Evolutionary conservation across 2,329 filamentous ascomycete species (phyloP).

Genomic region (Xylaria polymorpha): DNA sequence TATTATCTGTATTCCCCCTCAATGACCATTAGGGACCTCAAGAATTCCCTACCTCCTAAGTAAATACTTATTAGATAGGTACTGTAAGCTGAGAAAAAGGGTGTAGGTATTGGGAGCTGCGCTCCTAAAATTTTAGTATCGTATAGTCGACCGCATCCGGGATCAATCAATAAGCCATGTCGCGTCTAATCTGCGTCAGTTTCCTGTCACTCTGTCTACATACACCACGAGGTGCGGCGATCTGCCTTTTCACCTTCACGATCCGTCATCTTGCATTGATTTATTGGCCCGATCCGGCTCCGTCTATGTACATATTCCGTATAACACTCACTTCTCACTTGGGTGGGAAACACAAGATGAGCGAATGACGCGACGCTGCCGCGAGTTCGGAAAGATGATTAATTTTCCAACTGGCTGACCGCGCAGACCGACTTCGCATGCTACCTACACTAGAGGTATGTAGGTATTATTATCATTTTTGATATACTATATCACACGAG

Average conservation of each 20-base stretch:
- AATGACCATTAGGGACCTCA: background rate
- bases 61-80: too few species aligned
- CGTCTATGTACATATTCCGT: conserved; percentile 12
- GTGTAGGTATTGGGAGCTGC: background rate
- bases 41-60: background rate
- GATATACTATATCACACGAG: background rate
- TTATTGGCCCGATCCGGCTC: conserved; percentile 30
- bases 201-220: conserved; percentile 7
- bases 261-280: conserved; percentile 47
- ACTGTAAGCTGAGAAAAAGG: background rate
- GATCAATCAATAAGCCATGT: conserved; percentile 12
- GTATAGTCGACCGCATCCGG: conserved; percentile 23
- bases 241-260: conserved; percentile 39
- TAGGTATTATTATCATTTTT: background rate
- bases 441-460: too few species aligned
- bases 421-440: conserved; percentile 3
- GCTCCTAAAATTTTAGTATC: background rate
- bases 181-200: conserved; percentile 27
- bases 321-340: background rate
- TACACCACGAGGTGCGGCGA: conserved; percentile 2
- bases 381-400: background rate
- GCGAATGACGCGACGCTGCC: conserved; percentile 20
- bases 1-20: background rate
- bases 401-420: background rate
- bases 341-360: conserved; percentile 10